Evolutionary conservation across 208 protist genomes (phyloP).

Genomic region (Angomonas ambiguus): DNA sequence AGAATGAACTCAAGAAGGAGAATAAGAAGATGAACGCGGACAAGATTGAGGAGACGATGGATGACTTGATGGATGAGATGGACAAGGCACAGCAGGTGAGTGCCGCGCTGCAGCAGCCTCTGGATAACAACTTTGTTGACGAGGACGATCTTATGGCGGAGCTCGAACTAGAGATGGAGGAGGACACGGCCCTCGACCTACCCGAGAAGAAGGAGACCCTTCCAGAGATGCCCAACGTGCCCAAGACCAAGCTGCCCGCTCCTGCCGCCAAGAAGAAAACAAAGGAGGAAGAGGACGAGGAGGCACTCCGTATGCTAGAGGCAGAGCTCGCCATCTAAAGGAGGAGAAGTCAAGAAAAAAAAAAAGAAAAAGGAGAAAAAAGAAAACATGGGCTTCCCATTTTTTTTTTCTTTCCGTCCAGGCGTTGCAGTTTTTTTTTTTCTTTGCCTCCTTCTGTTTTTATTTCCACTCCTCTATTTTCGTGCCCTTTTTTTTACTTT

Average conservation of each 20-base stretch:
- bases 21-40: constrained; percentile 88
- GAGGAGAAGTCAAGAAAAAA: neutral
- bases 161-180: constrained; percentile 68
- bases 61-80: constrained; percentile 87
- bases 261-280: constrained; percentile 14
- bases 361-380: constrained; percentile 2
- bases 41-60: constrained; percentile 86
- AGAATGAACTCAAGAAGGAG: constrained; percentile 63
- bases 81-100: constrained; percentile 87
- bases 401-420: constrained; percentile 15
- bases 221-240: constrained; percentile 39
- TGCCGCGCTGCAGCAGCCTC: constrained; percentile 75
- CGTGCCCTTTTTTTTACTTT: constrained; percentile 14
- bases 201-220: constrained; percentile 24
- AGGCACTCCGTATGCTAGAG: constrained; percentile 63
- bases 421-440: constrained; percentile 14
- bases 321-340: constrained; percentile 51
- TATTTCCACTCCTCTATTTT: constrained; percentile 5
- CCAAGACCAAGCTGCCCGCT: constrained; percentile 16
- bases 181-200: constrained; percentile 11
- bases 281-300: constrained; percentile 63
- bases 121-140: constrained; percentile 72
- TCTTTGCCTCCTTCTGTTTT: constrained; percentile 1
- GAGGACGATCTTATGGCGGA: constrained; percentile 84
- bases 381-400: neutral